A percentile compares a stretch with the other conserved stretches of the same genome.
phyloP scores from a whole-genome alignment of 768 basidiomycete species.

The Collybiopsis confluens region DNA sequence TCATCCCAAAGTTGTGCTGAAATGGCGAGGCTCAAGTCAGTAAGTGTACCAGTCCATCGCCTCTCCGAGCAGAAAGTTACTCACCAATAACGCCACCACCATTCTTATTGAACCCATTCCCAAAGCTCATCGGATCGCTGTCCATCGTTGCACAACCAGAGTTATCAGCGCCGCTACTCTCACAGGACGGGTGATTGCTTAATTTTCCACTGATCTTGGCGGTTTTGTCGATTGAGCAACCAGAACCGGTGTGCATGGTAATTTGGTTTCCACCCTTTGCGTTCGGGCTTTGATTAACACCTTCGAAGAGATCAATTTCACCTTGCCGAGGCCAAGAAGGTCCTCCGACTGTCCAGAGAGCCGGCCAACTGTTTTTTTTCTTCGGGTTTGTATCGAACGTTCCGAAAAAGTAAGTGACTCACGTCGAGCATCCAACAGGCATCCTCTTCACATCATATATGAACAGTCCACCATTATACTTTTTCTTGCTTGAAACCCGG shows the following conservation, averaged over 20 bases:
- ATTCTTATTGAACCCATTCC: slow-evolving; percentile 20
- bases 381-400: no score
- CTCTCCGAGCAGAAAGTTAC: no score
- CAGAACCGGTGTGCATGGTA: slow-evolving; percentile 39
- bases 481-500: slow-evolving; percentile 42
- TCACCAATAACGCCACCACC: slow-evolving; percentile 19
- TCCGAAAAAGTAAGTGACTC: slow-evolving; percentile 42
- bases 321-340: slow-evolving; percentile 22
- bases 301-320: slow-evolving; percentile 55
- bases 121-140: slow-evolving; percentile 5
- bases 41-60: no score
- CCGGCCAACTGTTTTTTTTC: not conserved
- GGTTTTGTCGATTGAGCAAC: slow-evolving; percentile 25
- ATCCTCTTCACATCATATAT: slow-evolving; percentile 46
- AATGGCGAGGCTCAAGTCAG: no score
- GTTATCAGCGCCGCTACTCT: slow-evolving; percentile 18
- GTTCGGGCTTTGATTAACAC: slow-evolving; percentile 37
- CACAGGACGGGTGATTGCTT: slow-evolving; percentile 21
- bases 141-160: slow-evolving; percentile 24
- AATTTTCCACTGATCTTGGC: slow-evolving; percentile 15
- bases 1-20: slow-evolving; percentile 28
- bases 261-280: slow-evolving; percentile 32
- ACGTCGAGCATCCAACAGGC: slow-evolving; percentile 47
- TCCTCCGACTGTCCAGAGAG: slow-evolving; percentile 14
- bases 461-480: slow-evolving; percentile 43